Conservation (phyloP, 177 flowering plant species). For the Vitis hybrid region DNA sequence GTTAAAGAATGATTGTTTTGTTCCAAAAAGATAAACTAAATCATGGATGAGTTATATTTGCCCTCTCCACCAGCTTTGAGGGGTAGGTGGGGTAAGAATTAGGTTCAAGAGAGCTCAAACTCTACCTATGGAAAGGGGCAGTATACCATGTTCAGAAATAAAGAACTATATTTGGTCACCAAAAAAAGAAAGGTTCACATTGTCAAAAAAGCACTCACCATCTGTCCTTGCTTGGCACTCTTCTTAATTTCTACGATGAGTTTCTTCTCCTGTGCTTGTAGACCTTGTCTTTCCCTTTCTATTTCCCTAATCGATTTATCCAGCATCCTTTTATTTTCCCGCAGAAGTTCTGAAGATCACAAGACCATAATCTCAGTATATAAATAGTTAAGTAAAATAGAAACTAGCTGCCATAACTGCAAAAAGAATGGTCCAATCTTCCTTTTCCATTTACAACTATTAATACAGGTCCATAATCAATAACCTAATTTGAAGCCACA, state of each 20-base stretch:
- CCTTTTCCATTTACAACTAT: too few relatives aligned
- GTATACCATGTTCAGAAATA: neutral
- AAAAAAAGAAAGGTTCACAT: neutral
- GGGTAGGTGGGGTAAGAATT: neutral
- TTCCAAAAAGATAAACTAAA: too few relatives aligned
- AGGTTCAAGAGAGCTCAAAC: neutral
- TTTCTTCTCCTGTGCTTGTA: constrained; percentile 92
- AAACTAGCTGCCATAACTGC: too few relatives aligned
- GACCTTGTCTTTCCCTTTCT: constrained; percentile 92
- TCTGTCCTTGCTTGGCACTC: constrained; percentile 95
- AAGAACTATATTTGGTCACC: neutral
- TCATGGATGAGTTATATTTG: neutral
- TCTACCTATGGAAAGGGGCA: neutral
- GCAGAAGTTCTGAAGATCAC: constrained; percentile 65
- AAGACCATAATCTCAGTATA: neutral
- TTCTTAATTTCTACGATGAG: constrained; percentile 89
- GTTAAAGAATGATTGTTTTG: too few relatives aligned
- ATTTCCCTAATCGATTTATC: constrained; percentile 92
- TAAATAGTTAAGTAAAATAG: too few relatives aligned
- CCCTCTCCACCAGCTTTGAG: neutral
- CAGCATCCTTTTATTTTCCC: constrained; percentile 94
- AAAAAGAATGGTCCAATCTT: too few relatives aligned
- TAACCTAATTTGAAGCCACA: too few relatives aligned
- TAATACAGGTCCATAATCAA: too few relatives aligned
- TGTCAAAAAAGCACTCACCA: constrained; percentile 45